Conservation (phyloP, 1,284 basidiomycete species). For the Moniliophthora roreri region DNA sequence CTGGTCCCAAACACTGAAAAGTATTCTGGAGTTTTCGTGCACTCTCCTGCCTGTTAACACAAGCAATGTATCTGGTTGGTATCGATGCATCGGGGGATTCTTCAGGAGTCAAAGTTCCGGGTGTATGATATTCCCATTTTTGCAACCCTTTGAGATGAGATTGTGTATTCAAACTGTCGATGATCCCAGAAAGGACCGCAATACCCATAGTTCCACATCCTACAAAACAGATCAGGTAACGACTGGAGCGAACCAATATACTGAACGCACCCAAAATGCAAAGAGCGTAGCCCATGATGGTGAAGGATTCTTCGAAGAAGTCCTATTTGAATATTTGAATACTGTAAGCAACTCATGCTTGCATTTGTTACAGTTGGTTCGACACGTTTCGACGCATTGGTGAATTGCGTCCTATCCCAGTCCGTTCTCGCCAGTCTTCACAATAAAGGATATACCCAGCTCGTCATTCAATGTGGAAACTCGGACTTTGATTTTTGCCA, state of each 20-base stretch:
- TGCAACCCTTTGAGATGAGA: constrained; percentile 27
- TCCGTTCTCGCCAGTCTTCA: constrained; percentile 55
- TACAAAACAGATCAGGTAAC: constrained; percentile 27
- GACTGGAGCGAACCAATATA: not conserved
- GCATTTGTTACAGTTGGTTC: constrained; percentile 89
- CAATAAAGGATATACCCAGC: constrained; percentile 50
- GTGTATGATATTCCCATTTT: constrained; percentile 84
- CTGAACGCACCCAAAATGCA: constrained; percentile 51
- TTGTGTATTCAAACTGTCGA: constrained; percentile 67
- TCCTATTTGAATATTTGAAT: not conserved
- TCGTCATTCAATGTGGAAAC: constrained; percentile 80
- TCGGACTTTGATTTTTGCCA: constrained; percentile 34
- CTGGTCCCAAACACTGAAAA: constrained; percentile 58
- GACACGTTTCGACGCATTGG: constrained; percentile 81
- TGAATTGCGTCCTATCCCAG: constrained; percentile 60
- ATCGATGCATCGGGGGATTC: constrained; percentile 62
- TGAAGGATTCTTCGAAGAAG: constrained; percentile 8
- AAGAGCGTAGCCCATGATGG: constrained; percentile 59
- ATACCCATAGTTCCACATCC: constrained; percentile 99
- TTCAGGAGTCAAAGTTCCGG: constrained; percentile 79
- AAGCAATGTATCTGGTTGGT: constrained; percentile 86
- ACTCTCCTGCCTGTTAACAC: constrained; percentile 81
- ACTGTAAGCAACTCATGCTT: constrained; percentile 46
- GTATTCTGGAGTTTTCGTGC: constrained; percentile 67
- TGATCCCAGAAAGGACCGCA: constrained; percentile 90